These are phyloP conservation scores for Zygosaccharomyces lentus DNA, from an alignment of 805 yeast genomes.

Conservation along the genomic window DNA sequence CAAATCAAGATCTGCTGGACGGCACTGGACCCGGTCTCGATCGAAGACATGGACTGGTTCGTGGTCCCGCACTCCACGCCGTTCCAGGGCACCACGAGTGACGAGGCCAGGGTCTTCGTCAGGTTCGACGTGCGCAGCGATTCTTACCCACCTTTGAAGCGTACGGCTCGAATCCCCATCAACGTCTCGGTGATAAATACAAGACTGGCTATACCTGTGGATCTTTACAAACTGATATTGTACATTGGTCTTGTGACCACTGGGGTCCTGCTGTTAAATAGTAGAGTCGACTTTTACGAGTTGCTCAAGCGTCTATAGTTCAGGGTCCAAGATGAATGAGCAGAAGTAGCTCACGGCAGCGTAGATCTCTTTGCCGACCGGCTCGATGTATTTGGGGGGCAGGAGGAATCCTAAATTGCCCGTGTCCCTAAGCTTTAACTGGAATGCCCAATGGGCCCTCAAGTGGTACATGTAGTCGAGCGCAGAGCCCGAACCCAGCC, in stretches of 20 bases:
- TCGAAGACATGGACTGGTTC: constrained; percentile 13
- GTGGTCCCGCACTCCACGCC: constrained; percentile 14
- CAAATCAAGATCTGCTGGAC: constrained; percentile 32
- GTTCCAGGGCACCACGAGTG: constrained; percentile 11
- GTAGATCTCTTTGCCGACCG: constrained; percentile 74
- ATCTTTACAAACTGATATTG: constrained; percentile 19
- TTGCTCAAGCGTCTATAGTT: constrained; percentile 22
- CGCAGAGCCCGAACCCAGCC: constrained; percentile 74
- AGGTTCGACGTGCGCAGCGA: constrained; percentile 12
- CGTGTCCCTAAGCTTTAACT: constrained; percentile 72
- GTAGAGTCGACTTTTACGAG: constrained; percentile 9
- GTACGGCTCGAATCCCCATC: constrained; percentile 14
- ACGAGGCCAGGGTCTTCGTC: constrained; percentile 16
- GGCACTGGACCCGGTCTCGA: constrained; percentile 27
- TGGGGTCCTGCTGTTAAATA: constrained; percentile 9
- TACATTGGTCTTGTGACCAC: constrained; percentile 13
- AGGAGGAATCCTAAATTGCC: constrained; percentile 80
- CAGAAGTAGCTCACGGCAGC: constrained; percentile 66
- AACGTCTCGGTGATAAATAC: constrained; percentile 22
- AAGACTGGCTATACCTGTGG: constrained; percentile 26
- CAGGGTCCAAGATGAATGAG: constrained; percentile 46
- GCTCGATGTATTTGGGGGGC: constrained; percentile 63
- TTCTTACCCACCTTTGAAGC: constrained; percentile 21
- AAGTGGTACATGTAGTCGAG: constrained; percentile 81
- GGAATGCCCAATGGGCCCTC: constrained; percentile 80